Percentiles rank a stretch among this genome's conserved stretches.
phyloP scores from a whole-genome alignment of 192 early-diverging fungal species.

The Bifiguratus adelaidae region DNA sequence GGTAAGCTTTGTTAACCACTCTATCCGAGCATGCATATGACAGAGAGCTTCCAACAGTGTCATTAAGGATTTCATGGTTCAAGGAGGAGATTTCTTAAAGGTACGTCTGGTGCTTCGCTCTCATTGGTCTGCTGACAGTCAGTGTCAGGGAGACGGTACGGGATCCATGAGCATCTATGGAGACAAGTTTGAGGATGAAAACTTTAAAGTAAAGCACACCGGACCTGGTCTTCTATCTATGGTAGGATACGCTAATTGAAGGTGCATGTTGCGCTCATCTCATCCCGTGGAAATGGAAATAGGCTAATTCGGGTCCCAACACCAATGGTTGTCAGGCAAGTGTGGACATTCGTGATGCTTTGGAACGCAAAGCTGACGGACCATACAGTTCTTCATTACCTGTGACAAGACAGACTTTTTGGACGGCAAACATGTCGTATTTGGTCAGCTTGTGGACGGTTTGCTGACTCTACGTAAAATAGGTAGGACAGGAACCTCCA shows the following conservation, averaged over 20 bases:
- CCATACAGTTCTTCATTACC: constrained; percentile 88
- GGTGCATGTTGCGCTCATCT: too few species aligned
- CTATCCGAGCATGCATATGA: neutral
- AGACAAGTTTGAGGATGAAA: constrained; percentile 69
- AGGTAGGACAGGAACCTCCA: constrained; percentile 10
- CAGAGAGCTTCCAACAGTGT: constrained; percentile 29
- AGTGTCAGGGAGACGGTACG: constrained; percentile 76
- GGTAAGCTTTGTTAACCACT: constrained; percentile 24
- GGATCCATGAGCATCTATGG: constrained; percentile 83
- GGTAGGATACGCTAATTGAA: too few species aligned
- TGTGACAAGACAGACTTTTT: constrained; percentile 78
- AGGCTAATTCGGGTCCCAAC: constrained; percentile 78
- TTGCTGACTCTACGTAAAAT: constrained; percentile 86
- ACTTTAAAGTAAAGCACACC: constrained; percentile 78
- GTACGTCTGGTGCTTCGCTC: constrained; percentile 5
- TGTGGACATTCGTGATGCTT: neutral
- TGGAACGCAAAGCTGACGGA: too few species aligned
- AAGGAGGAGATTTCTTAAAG: constrained; percentile 88
- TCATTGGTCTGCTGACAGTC: neutral
- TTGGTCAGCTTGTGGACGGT: constrained; percentile 79
- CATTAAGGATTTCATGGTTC: constrained; percentile 90
- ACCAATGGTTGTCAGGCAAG: constrained; percentile 78
- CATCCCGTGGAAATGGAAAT: neutral
- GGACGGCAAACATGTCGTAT: constrained; percentile 85
- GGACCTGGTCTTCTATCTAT: constrained; percentile 79